Base-by-base conservation (phyloP, 2,329 filamentous ascomycete species). In the Tolypocladium sp. region DNA sequence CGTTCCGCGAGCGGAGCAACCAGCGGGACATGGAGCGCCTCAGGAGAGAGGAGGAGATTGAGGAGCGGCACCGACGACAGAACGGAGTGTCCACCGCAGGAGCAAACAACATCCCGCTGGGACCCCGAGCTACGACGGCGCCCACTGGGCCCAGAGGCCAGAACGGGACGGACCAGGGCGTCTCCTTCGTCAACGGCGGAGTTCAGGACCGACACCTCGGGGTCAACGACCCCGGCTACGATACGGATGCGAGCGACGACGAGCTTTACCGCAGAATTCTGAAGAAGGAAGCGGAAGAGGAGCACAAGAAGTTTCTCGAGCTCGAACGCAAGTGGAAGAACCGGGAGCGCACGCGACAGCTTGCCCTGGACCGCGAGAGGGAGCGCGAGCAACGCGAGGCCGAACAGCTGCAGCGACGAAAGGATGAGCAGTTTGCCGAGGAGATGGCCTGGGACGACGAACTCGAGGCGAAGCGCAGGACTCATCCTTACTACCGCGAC, bases 311-410 rank as follows among this genome's bases (percentile, higher is more conserved):
- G 54, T 97, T 91, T 69, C 79, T 89, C 0, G 92, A 96, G 66
- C 88, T 92, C 51, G 91, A 97, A 71, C 86, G 91, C 37, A 88
- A 91, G 62, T 97, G 93, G 93, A 79, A 91, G 33, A 96, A 95
- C 70, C 86, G 92, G 52, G 94, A 99, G 72, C 85, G 89, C 58
- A 89, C 89, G 61, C 84, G 91, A 46, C 89, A 90, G 17, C 90
- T 91, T 5, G 93, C 94, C 0, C 77, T 97, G 27, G 89, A 96
- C 65, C 86, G 94, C 60, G 92, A 97, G 69, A 87, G 85, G 66
- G 88, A 88, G 35, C 87, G 91, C 13, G 91, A 96, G 68, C 85
- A 85, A 62, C 86, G 90, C 56, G 90, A 96, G 65, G 82, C 84
- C 4, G 84, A 84, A 30, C 85, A 85, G 22, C 73, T 83, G 3